phyloP scores from a whole-genome alignment of 306 rosid species.

The Argentina anserina region DNA sequence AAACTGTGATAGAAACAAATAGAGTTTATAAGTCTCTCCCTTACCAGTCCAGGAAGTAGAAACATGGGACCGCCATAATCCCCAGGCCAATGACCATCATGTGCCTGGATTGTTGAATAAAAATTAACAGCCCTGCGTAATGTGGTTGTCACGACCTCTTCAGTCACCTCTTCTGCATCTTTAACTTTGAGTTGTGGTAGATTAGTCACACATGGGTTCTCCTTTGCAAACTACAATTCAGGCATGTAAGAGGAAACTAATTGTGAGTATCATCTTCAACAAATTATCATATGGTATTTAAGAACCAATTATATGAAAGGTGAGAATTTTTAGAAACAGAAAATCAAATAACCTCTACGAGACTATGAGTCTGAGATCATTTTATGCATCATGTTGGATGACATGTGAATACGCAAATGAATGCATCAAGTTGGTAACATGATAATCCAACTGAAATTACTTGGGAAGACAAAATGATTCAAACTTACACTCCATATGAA shows the following conservation, averaged over 20 bases:
- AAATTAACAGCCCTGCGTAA: slow-evolving; percentile 28
- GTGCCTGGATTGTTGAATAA: slow-evolving; percentile 38
- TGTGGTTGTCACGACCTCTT: slow-evolving; percentile 25
- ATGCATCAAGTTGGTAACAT: background rate
- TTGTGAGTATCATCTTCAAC: background rate
- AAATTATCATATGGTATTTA: too few relatives aligned
- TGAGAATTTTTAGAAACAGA: background rate
- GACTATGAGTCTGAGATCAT: background rate
- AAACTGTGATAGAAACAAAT: background rate
- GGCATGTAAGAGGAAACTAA: background rate
- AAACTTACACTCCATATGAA: background rate
- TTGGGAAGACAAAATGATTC: too few relatives aligned
- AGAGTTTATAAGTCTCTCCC: background rate
- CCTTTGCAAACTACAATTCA: slow-evolving; percentile 28
- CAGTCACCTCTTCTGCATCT: slow-evolving; percentile 31
- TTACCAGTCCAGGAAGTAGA: slow-evolving; percentile 39
- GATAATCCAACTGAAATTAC: too few relatives aligned
- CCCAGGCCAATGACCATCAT: slow-evolving; percentile 41
- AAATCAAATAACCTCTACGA: background rate
- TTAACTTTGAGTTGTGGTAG: slow-evolving; percentile 32
- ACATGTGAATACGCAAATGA: background rate
- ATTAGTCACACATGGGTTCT: slow-evolving; percentile 18
- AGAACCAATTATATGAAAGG: background rate
- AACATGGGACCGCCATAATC: slow-evolving; percentile 45
- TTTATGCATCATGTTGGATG: background rate